phyloP scores from a whole-genome alignment of 257 asterid species.

The Apocynum venetum region DNA sequence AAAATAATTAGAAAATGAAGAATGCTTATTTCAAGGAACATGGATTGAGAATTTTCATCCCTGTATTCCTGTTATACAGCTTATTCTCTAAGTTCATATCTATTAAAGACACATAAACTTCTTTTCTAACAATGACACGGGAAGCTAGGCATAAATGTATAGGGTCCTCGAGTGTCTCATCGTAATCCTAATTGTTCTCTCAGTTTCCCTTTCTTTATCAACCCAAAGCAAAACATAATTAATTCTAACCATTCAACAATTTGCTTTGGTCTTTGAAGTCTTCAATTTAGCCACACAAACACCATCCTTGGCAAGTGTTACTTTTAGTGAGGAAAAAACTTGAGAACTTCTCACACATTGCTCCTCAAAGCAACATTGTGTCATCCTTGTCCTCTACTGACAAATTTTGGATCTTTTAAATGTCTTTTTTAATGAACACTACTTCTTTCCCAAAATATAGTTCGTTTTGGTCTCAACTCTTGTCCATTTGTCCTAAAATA shows the following conservation, averaged over 20 bases:
- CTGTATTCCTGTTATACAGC: neutral
- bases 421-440: neutral
- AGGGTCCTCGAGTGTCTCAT: neutral
- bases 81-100: neutral
- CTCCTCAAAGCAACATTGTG: neutral
- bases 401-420: neutral
- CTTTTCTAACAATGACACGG: neutral
- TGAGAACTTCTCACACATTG: neutral
- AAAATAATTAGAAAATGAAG: neutral
- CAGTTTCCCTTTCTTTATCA: slow-evolving; percentile 1
- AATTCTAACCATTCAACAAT: neutral
- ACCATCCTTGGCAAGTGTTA: neutral
- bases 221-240: neutral
- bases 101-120: neutral
- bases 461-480: too few species aligned
- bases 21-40: neutral
- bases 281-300: neutral
- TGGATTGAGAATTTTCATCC: neutral
- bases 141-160: neutral
- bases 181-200: neutral
- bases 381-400: neutral
- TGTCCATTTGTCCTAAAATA: too few species aligned
- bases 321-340: neutral
- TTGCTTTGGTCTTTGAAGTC: neutral
- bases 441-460: too few species aligned